Base-by-base conservation (phyloP, 1,284 basidiomycete species). In the Malassezia caprae region DNA sequence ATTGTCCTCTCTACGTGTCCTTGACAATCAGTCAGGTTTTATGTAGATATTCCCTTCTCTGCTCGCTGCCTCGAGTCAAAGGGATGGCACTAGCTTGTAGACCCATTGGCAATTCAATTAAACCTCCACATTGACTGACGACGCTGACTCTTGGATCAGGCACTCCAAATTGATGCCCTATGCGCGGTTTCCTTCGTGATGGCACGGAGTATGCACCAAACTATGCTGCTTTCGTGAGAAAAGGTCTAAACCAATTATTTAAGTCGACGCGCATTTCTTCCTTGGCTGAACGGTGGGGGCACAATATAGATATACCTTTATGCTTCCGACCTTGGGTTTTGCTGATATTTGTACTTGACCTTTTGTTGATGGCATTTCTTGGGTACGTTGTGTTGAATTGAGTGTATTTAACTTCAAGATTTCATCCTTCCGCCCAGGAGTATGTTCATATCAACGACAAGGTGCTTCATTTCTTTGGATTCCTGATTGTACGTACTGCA, bases 391-490 rank as follows among this genome's bases (percentile, higher is more conserved):
- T 2, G 15, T 28, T 15, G 19, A 6, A 17, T 15, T 39, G 13
- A 39, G 15, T 3, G 23, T 26, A 17, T 39, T 60, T 7, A 49
- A 26, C 17, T 42, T 15, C 2, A 12, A 59, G 63, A 26, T 72
- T 73, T 51, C 71, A 73, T 42, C 71, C 71, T 0, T 47, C 53
- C 37, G 63, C 60, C 0, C 62, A 65, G 24, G 41, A 56, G 0
- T 67, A 59, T 54, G 72, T 89, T 10, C 85, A 85, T 0, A 72
- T 90, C 30, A 87, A 86, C 70, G 85, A 87, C 80, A 89, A 90
- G 76, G 67, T 90, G 12, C 76, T 90, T 26, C 89, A 88, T 68
- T 89, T 91, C 70, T 67, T 87, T 21, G 88, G 86, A 73, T 84
- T 93, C 63, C 79, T 79, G 56, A 59, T 86, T 27, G 62, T 61